Conservation (phyloP, 768 basidiomycete species). For the Tricholoma flavovirens region DNA sequence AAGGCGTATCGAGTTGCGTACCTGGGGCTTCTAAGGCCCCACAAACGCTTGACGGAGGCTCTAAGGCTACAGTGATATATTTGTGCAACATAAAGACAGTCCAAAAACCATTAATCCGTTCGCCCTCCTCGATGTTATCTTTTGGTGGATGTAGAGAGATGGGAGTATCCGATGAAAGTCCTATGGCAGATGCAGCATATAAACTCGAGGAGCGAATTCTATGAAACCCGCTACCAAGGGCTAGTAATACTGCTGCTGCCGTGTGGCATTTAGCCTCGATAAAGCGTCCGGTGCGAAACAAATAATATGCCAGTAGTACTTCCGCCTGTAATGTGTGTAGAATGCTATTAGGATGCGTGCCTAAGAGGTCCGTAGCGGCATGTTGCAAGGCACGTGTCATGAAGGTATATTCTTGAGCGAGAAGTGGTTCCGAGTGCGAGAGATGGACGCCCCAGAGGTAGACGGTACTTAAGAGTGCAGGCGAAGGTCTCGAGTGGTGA, state of each 20-base stretch:
- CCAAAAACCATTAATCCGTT: slow-evolving; percentile 66
- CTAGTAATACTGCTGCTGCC: slow-evolving; percentile 47
- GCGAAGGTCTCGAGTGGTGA: slow-evolving; percentile 40
- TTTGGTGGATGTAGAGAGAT: slow-evolving; percentile 34
- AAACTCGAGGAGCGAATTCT: slow-evolving; percentile 34
- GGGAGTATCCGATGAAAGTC: slow-evolving; percentile 37
- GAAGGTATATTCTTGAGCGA: slow-evolving; percentile 40
- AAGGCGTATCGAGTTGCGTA: slow-evolving; percentile 47
- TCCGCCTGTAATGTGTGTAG: slow-evolving; percentile 56
- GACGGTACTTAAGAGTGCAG: slow-evolving; percentile 42
- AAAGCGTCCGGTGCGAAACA: slow-evolving; percentile 52
- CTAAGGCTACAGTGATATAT: slow-evolving; percentile 47
- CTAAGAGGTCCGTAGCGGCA: slow-evolving; percentile 39
- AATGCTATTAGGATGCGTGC: slow-evolving; percentile 43
- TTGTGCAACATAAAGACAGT: slow-evolving; percentile 54
- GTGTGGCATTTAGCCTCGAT: slow-evolving; percentile 58
- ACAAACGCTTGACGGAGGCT: slow-evolving; percentile 47
- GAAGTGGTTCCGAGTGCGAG: slow-evolving; percentile 33
- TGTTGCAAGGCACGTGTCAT: slow-evolving; percentile 45
- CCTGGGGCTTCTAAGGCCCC: slow-evolving; percentile 48
- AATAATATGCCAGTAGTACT: slow-evolving; percentile 60
- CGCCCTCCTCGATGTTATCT: slow-evolving; percentile 54
- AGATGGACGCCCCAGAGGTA: slow-evolving; percentile 52
- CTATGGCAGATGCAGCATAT: slow-evolving; percentile 29
- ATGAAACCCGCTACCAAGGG: slow-evolving; percentile 43